Evolutionary conservation across 164 flowering plant genomes (phyloP).

Genomic region (Santalum album): DNA sequence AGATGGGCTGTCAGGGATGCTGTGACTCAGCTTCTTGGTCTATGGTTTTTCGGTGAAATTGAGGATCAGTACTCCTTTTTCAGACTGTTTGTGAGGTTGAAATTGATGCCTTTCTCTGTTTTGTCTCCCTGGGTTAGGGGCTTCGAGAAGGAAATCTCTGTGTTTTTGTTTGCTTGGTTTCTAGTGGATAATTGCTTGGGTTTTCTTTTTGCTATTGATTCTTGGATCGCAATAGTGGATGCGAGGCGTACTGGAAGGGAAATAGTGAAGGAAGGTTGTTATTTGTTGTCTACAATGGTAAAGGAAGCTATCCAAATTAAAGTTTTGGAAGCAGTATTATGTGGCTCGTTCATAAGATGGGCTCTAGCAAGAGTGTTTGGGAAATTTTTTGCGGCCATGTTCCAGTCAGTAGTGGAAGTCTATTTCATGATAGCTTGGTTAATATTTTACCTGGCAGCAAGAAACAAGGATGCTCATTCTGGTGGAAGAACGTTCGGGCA

Average conservation of each 20-base stretch:
- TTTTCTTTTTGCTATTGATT: conserved; percentile 65
- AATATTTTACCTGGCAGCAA: conserved; percentile 65
- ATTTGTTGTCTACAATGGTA: conserved; percentile 56
- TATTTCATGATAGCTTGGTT: conserved; percentile 93
- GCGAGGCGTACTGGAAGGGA: conserved; percentile 67
- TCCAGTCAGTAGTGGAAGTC: conserved; percentile 70
- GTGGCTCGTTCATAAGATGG: conserved; percentile 58
- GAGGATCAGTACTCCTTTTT: conserved; percentile 82
- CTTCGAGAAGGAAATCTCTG: conserved; percentile 50
- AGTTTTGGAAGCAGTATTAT: conserved; percentile 54
- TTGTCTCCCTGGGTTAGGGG: conserved; percentile 60
- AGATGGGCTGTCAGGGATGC: conserved; percentile 96
- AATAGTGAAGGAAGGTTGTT: conserved; percentile 77
- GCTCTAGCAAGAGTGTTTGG: conserved; percentile 39
- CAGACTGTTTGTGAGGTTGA: conserved; percentile 75
- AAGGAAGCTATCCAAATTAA: conserved; percentile 66
- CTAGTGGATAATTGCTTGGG: conserved; percentile 54
- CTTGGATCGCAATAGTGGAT: conserved; percentile 82
- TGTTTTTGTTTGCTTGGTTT: conserved; percentile 68
- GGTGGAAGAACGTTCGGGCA: conserved; percentile 63
- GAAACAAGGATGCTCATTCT: conserved; percentile 50
- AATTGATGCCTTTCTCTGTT: conserved; percentile 87
- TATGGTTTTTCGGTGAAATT: conserved; percentile 84
- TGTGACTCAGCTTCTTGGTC: conserved; percentile 73
- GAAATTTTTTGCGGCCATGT: conserved; percentile 30